Evolutionary conservation across 1,284 basidiomycete genomes (phyloP), one percentile per base, ranked within the genome.

Genomic region (Boletus mariae): DNA sequence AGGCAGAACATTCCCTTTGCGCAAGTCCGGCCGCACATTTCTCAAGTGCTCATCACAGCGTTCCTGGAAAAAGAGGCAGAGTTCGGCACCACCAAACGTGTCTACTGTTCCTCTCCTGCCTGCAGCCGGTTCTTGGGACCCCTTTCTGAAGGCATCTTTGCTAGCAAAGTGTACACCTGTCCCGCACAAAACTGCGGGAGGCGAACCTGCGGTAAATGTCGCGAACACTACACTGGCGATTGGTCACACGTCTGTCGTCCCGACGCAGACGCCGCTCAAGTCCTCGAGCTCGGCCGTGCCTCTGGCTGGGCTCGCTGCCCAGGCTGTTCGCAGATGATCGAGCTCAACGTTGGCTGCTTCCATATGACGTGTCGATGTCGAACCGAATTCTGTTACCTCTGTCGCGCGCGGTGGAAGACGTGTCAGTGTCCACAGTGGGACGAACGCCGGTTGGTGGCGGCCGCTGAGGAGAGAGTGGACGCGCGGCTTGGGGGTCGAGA

Each of bases 321-420:
- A 2, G 69, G 70, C 1, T 78, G 77, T 59, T 62, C 65, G 20
- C 65, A 70, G 43, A 63, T 78, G 58, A 69, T 78, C 54, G 76
- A 78, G 57, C 73, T 75, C 35, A 58, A 68, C 32, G 41, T 64
- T 7, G 77, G 76, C 0, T 78, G 76, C 55, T 74, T 65, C 57
- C 76, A 78, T 57, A 78, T 78, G 73, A 77, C 75, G 2, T 78
- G 76, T 56, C 62, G 71, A 25, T 78, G 76, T 59, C 63, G 64
- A 47, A 70, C 73, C n/a, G 63, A 78, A 54, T 78, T 78, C 56
- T 78, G 76, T 58, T 77, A 77, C 53, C 48, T 73, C 7, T 78
- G 77, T 61, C 61, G 49, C 8, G 70, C 64, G 7, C 56, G 44
- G 25, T 77, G 76, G 75, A 77, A 75, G 62, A 69, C 62, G 10